Base-by-base conservation (phyloP, 371 early-diverging fungal genomes). In the Polyrhizophydium stewartii region DNA sequence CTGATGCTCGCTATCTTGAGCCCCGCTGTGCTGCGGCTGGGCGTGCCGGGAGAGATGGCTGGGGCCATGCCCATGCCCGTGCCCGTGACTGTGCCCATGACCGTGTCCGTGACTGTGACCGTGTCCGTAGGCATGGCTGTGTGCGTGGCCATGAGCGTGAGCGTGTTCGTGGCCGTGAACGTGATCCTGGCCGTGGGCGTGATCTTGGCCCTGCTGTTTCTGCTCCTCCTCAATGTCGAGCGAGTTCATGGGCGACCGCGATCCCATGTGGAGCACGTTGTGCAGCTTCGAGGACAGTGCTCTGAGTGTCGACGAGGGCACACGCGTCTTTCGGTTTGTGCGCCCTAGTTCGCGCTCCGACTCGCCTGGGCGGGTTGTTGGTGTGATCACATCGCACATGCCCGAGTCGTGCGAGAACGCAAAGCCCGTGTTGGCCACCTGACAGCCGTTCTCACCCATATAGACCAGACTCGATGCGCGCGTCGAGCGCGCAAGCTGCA, bases 331-430 rank as follows among this genome's bases (percentile, higher is more conserved):
- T 47, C 49, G 10, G 28, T 16, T 47, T 3, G 7, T 47, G 49
- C 22, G 7, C 3, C 16, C 49, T 25, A 47, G 28, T 47, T 47
- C 49, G 10, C 3, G 28, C 7, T 10, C 3, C 28, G 16, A 47
- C 22, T 3, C 22, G 25, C 13, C 28, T 28, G 3, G 16, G 9
- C 49, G 22, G 10, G 16, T 10, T 7, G 49, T 73, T 5, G 80
- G 80, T 0, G 77, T 71, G 28, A 79, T 74, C 35, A 79, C 59
- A 37, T 70, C 68, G 27, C 56, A 50, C 80, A 79, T 79, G 6
- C 80, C 80, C 10, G 55, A 64, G 25, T 71, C 77, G 50, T 79
- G 80, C 2, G 75, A 75, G 50, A 79, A 79, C 40, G 69, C 67
- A 63, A 76, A 79, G 0, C 80, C 80, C n/a, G 67, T 72, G 55